Percentiles rank a stretch among this genome's conserved stretches.
These are phyloP conservation scores for Casuarina cunninghamiana DNA, from an alignment of 306 rosid genomes.

Conservation along the genomic window DNA sequence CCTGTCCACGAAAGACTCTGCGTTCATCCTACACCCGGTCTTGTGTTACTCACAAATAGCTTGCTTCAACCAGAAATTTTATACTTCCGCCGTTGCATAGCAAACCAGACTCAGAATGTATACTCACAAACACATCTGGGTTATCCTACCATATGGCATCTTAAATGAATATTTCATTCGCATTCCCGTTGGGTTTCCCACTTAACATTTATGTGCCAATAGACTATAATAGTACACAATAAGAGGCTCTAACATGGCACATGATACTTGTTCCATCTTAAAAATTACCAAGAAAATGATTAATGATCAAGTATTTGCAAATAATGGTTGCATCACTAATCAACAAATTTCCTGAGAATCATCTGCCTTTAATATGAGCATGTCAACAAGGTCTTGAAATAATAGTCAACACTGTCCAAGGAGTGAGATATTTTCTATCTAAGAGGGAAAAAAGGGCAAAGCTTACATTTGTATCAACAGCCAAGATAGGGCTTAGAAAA, in stretches of 20 bases:
- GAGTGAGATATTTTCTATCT: conserved; percentile 3
- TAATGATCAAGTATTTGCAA: conserved; percentile 1
- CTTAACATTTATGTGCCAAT: not conserved
- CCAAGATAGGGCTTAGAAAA: conserved; percentile 40
- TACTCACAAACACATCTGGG: not conserved
- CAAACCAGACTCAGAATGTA: not conserved
- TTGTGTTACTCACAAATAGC: not conserved
- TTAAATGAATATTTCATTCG: not conserved
- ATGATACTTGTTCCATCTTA: not conserved
- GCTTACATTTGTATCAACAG: conserved; percentile 18
- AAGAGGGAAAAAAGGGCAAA: not conserved
- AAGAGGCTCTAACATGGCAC: not conserved
- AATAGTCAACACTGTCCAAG: not conserved
- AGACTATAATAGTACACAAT: not conserved
- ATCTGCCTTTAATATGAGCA: conserved; percentile 3
- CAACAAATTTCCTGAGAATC: not conserved
- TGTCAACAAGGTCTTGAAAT: conserved; percentile 5
- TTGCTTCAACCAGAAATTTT: not conserved
- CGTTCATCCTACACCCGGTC: not conserved
- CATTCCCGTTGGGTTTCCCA: not conserved
- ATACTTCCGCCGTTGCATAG: not conserved
- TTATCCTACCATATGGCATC: not conserved
- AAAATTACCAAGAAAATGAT: not conserved
- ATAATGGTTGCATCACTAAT: conserved; percentile 8
- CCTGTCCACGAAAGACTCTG: not conserved